Evolutionary conservation across 2,329 filamentous ascomycete genomes (phyloP).

Genomic region (Cladosporium sp.): DNA sequence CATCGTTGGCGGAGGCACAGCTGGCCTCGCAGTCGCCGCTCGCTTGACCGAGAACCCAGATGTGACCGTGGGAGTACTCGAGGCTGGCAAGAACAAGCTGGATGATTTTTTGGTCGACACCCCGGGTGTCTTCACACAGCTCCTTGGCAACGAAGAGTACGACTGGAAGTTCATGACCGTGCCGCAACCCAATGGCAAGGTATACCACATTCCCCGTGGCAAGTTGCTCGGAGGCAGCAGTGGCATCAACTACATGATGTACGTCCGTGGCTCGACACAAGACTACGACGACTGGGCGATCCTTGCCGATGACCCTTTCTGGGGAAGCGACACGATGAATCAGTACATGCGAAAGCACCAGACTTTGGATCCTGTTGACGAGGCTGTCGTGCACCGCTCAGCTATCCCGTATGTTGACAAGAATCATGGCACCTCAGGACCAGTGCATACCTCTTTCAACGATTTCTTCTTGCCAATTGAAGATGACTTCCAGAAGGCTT

Average conservation of each 20-base stretch:
- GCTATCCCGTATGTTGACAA: conserved; percentile 38
- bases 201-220: conserved; percentile 36
- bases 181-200: conserved; percentile 27
- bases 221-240: conserved; percentile 44
- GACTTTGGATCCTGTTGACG: conserved; percentile 39
- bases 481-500: conserved; percentile 40
- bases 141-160: conserved; percentile 22
- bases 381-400: conserved; percentile 31
- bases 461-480: conserved; percentile 39
- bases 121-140: conserved; percentile 28
- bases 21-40: conserved; percentile 36
- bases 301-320: conserved; percentile 46
- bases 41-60: conserved; percentile 36
- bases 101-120: conserved; percentile 31
- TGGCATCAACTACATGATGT: conserved; percentile 43
- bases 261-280: conserved; percentile 47
- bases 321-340: conserved; percentile 50
- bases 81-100: conserved; percentile 34
- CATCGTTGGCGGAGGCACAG: conserved; percentile 37
- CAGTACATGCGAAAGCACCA: conserved; percentile 49
- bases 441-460: conserved; percentile 41
- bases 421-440: conserved; percentile 40
- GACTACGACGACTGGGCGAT: conserved; percentile 54
- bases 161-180: conserved; percentile 36
- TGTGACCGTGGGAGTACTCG: conserved; percentile 38